A percentile compares a stretch with the other conserved stretches of the same genome.
Evolutionary conservation across 257 asterid species (phyloP).

Genomic region (Dorcoceras hygrometricum): DNA sequence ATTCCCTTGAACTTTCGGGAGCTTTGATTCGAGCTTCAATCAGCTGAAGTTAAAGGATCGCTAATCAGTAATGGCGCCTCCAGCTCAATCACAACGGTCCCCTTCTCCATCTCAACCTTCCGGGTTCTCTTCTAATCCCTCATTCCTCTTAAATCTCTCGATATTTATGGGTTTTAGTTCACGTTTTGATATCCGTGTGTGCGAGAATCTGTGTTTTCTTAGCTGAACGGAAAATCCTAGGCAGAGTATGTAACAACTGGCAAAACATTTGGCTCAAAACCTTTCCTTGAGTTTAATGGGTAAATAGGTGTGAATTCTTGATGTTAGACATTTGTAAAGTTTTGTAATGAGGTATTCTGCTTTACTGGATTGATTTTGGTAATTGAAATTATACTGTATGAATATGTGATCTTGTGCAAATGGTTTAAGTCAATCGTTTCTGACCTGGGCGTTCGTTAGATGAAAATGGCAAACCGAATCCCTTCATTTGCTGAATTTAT

Average conservation of each 20-base stretch:
- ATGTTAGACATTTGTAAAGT: neutral
- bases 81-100: slow-evolving; percentile 77
- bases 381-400: slow-evolving; percentile 11
- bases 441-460: slow-evolving; percentile 7
- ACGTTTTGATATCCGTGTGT: neutral
- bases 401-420: neutral
- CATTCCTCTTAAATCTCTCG: neutral
- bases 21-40: neutral
- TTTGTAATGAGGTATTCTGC: slow-evolving; percentile 10
- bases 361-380: neutral
- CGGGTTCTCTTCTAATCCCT: slow-evolving; percentile 48
- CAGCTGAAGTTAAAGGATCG: neutral
- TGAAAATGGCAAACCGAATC: slow-evolving; percentile 4
- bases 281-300: slow-evolving; percentile 19
- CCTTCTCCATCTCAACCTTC: slow-evolving; percentile 99
- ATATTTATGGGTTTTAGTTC: neutral
- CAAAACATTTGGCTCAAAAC: neutral
- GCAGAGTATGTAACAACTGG: slow-evolving; percentile 4
- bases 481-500: slow-evolving; percentile 10
- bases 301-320: slow-evolving; percentile 9
- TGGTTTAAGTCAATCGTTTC: neutral
- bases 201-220: neutral
- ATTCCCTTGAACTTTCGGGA: neutral
- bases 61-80: slow-evolving; percentile 63
- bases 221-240: slow-evolving; percentile 10